Percentiles rank a stretch among this genome's conserved stretches.
These are phyloP conservation scores for Ophioceras dolichostomum DNA, from an alignment of 2,329 filamentous ascomycete genomes.

Conservation along the genomic window DNA sequence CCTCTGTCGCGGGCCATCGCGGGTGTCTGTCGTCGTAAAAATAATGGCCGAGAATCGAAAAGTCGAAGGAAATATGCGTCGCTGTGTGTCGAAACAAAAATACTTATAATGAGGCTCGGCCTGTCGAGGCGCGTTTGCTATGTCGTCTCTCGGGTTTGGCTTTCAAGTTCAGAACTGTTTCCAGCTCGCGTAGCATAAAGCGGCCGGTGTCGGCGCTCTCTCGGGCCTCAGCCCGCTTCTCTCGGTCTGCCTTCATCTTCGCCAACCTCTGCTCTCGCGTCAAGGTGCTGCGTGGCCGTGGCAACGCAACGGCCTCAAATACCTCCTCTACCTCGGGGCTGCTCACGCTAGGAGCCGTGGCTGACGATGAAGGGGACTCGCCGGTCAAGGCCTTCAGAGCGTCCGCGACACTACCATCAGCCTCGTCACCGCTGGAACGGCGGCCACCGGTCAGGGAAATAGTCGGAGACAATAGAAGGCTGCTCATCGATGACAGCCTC, in stretches of 20 bases:
- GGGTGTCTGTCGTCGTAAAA: not conserved
- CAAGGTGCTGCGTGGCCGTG: constrained; percentile 56
- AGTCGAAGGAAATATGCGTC: no score
- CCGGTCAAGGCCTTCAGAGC: constrained; percentile 64
- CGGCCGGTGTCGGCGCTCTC: constrained; percentile 72
- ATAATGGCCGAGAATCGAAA: not conserved
- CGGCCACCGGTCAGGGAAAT: constrained; percentile 56
- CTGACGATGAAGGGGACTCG: constrained; percentile 37
- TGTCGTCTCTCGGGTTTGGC: constrained; percentile 12
- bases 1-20: not conserved
- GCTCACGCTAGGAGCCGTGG: constrained; percentile 30
- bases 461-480: constrained; percentile 42
- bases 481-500: constrained; percentile 50
- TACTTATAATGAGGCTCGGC: constrained; percentile 1
- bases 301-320: constrained; percentile 81
- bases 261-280: constrained; percentile 78
- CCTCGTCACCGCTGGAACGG: constrained; percentile 45
- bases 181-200: constrained; percentile 85
- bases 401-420: constrained; percentile 29
- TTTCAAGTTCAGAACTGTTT: constrained; percentile 63
- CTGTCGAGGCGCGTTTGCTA: not conserved
- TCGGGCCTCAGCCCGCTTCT: constrained; percentile 55
- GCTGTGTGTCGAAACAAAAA: no score
- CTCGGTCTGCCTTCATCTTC: constrained; percentile 80
- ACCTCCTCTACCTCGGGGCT: constrained; percentile 61